Conservation (phyloP, 2,329 filamentous ascomycete species). For the Laburnicola sp. region DNA sequence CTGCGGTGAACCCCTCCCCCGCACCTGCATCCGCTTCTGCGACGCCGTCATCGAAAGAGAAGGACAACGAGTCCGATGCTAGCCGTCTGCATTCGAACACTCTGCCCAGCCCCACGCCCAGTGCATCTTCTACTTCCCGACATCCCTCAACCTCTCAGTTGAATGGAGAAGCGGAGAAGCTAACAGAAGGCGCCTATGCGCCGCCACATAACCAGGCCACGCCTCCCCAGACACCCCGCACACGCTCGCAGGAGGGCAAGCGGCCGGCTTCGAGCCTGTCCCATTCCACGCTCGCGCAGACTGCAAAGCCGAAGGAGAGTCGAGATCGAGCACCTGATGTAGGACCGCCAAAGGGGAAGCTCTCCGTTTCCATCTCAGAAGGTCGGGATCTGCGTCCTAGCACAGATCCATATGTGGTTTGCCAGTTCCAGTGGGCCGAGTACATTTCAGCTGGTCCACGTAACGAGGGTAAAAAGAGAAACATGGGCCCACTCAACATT, state of each 20-base stretch:
- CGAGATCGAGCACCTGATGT: constrained; percentile 60
- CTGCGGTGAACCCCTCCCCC: constrained; percentile 44
- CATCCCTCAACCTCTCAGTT: constrained; percentile 61
- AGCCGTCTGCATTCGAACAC: constrained; percentile 54
- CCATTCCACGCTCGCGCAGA: constrained; percentile 54
- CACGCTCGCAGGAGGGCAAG: constrained; percentile 69
- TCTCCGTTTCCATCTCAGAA: constrained; percentile 86
- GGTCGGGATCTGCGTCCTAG: constrained; percentile 80
- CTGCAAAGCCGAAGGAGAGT: constrained; percentile 41
- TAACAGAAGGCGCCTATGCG: constrained; percentile 76
- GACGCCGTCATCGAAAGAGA: constrained; percentile 26
- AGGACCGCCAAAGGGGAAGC: constrained; percentile 77
- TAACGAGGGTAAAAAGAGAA: constrained; percentile 56
- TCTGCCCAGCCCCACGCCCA: constrained; percentile 55
- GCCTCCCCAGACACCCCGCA: constrained; percentile 84
- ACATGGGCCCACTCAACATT: constrained; percentile 51
- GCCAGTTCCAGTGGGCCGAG: constrained; percentile 94
- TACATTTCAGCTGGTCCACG: constrained; percentile 88
- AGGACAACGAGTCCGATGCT: constrained; percentile 23
- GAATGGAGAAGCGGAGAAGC: constrained; percentile 74
- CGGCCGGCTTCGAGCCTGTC: constrained; percentile 50
- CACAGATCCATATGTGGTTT: constrained; percentile 91
- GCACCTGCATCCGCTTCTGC: constrained; percentile 35
- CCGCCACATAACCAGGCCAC: constrained; percentile 77
- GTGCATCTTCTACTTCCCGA: constrained; percentile 51